Conservation (phyloP, 306 rosid species). For the Cucumis hystrix region DNA sequence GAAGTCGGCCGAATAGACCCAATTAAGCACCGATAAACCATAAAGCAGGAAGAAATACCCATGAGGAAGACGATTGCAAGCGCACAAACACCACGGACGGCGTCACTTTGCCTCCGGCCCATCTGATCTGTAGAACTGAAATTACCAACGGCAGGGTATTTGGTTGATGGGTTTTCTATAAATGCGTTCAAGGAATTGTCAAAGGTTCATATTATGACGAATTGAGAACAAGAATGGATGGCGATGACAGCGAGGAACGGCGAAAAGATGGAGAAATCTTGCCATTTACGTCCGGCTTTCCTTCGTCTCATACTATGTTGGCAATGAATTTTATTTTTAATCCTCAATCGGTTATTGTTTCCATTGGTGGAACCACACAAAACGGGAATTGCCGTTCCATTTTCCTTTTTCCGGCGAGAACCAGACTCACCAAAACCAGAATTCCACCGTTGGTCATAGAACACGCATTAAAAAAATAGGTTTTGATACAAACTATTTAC, state of each 20-base stretch:
- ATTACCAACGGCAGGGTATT: too few relatives aligned
- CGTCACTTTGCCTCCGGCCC: slow-evolving; percentile 60
- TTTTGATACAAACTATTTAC: too few relatives aligned
- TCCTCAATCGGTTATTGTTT: background rate
- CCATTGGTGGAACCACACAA: background rate
- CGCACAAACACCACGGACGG: slow-evolving; percentile 31
- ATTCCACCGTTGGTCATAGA: too few relatives aligned
- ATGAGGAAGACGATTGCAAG: slow-evolving; percentile 33
- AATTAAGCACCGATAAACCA: slow-evolving; percentile 32
- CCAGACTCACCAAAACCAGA: too few relatives aligned
- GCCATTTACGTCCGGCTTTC: background rate
- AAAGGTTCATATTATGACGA: background rate
- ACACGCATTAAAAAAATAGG: too few relatives aligned
- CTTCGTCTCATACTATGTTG: background rate
- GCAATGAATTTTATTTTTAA: background rate
- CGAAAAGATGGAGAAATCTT: background rate
- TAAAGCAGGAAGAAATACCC: slow-evolving; percentile 42
- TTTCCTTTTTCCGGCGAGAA: too few relatives aligned
- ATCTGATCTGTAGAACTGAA: slow-evolving; percentile 17
- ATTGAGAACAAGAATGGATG: background rate
- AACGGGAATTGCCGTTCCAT: too few relatives aligned
- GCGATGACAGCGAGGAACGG: background rate
- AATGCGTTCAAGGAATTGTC: background rate
- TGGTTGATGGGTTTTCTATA: background rate
- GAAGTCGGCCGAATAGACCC: slow-evolving; percentile 3